Percentiles rank a stretch among this genome's conserved stretches.
Conservation (phyloP, 768 basidiomycete genomes). For the Cyclocybe aegerita region DNA sequence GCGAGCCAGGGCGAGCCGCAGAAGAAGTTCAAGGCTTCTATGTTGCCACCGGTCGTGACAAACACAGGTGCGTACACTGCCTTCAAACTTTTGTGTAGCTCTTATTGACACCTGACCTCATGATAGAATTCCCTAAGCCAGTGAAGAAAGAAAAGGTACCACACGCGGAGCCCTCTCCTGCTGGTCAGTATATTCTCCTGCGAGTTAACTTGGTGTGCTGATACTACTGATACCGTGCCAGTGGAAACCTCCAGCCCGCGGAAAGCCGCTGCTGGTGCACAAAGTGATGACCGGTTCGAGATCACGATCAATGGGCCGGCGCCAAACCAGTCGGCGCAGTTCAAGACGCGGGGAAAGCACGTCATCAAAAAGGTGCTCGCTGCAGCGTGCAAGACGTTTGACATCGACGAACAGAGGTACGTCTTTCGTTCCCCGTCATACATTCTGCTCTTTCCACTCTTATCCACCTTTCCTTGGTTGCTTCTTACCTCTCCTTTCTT, state of each 20-base stretch:
- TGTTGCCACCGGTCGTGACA: too few species aligned
- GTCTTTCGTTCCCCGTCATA: slow-evolving; percentile 5
- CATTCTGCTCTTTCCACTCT: neutral
- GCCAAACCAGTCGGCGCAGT: slow-evolving; percentile 23
- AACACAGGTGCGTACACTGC: neutral
- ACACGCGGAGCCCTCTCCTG: neutral
- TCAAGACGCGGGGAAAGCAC: slow-evolving; percentile 45
- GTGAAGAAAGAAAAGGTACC: slow-evolving; percentile 8
- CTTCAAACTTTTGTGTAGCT: neutral
- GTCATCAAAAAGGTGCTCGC: slow-evolving; percentile 38
- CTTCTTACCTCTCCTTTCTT: too few species aligned
- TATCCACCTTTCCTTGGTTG: neutral
- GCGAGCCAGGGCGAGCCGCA: too few species aligned
- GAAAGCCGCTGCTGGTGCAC: slow-evolving; percentile 1
- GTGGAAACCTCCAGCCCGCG: neutral
- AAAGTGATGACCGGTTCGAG: slow-evolving; percentile 25
- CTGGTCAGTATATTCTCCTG: neutral
- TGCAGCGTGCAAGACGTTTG: slow-evolving; percentile 40
- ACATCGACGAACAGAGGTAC: slow-evolving; percentile 27
- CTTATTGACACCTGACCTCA: neutral
- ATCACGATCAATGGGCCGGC: slow-evolving; percentile 25
- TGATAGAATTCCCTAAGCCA: neutral
- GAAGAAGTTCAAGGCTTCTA: too few species aligned
- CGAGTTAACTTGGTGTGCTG: neutral
- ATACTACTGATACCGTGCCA: neutral